phyloP scores from a whole-genome alignment of 2,329 filamentous ascomycete species.

The Amphichorda felina region DNA sequence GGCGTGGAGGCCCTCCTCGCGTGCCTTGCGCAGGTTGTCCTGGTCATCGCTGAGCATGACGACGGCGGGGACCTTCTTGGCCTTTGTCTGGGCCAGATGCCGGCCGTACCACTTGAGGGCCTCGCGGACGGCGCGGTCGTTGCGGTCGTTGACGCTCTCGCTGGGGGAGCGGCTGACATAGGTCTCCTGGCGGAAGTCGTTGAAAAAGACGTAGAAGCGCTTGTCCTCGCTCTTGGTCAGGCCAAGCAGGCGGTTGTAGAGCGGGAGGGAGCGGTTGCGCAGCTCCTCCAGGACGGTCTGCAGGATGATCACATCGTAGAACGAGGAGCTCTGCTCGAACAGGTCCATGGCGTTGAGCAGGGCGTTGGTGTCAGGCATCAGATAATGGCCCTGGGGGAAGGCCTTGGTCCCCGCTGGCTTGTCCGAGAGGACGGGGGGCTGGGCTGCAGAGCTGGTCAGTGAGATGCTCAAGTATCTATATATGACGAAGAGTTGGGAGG shows the following conservation, averaged over 20 bases:
- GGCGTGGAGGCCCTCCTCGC: constrained; percentile 59
- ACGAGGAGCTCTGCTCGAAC: constrained; percentile 83
- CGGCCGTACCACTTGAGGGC: constrained; percentile 85
- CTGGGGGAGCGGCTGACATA: constrained; percentile 63
- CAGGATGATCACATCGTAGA: constrained; percentile 92
- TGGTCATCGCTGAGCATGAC: constrained; percentile 93
- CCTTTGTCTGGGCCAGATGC: constrained; percentile 59
- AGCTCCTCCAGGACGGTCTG: constrained; percentile 96
- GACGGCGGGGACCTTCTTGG: constrained; percentile 55
- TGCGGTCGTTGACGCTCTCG: constrained; percentile 92
- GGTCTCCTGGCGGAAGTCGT: constrained; percentile 91
- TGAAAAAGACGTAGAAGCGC: constrained; percentile 97
- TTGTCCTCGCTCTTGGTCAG: constrained; percentile 94
- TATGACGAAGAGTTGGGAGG: not conserved
- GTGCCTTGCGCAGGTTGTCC: constrained; percentile 75
- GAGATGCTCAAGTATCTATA: not conserved
- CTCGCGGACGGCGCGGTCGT: constrained; percentile 79
- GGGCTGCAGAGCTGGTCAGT: constrained; percentile 34
- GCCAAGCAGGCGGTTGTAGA: constrained; percentile 86
- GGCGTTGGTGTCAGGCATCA: constrained; percentile 93
- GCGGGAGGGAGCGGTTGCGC: constrained; percentile 80
- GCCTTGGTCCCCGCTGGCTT: constrained; percentile 72
- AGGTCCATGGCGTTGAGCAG: constrained; percentile 93
- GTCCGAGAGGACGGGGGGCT: constrained; percentile 80
- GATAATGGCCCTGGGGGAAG: constrained; percentile 82